phyloP scores from a whole-genome alignment of 2,329 filamentous ascomycete genomes.

The Albifimbria verrucaria region DNA sequence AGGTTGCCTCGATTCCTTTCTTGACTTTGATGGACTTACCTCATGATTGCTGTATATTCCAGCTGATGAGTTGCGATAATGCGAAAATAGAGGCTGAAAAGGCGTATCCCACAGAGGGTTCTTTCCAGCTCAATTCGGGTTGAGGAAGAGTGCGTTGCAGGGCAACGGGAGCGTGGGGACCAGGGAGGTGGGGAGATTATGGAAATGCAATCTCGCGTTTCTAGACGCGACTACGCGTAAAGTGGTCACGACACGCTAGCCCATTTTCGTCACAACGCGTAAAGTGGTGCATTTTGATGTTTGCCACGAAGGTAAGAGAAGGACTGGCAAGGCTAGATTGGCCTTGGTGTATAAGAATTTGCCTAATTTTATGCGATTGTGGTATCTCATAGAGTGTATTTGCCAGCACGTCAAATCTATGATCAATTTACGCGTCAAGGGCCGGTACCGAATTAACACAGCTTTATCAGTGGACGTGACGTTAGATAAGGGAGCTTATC shows the following conservation, averaged over 20 bases:
- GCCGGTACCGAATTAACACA: too few relatives aligned
- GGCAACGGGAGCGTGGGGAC: constrained; percentile 14
- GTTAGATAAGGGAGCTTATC: too few relatives aligned
- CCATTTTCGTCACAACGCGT: constrained; percentile 25
- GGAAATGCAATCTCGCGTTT: constrained; percentile 23
- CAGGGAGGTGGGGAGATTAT: constrained; percentile 12
- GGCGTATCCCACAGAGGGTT: background rate
- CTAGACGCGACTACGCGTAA: constrained; percentile 38
- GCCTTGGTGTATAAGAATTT: too few relatives aligned
- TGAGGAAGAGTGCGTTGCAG: constrained; percentile 20
- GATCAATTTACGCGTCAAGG: too few relatives aligned
- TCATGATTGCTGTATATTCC: constrained; percentile 9
- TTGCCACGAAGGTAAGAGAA: too few relatives aligned
- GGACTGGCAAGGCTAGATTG: too few relatives aligned
- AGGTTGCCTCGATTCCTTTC: constrained; percentile 6
- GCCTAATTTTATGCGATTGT: too few relatives aligned
- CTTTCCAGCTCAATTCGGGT: constrained; percentile 1
- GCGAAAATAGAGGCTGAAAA: background rate
- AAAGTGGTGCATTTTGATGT: too few relatives aligned
- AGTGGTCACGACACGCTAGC: constrained; percentile 34
- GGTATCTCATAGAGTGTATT: too few relatives aligned
- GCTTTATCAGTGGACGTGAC: too few relatives aligned
- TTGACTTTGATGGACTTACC: constrained; percentile 3
- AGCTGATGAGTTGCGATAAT: background rate
- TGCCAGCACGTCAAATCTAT: too few relatives aligned